Base-by-base conservation (phyloP, 2,329 filamentous ascomycete species). In the Neofusicoccum cordaticola region DNA sequence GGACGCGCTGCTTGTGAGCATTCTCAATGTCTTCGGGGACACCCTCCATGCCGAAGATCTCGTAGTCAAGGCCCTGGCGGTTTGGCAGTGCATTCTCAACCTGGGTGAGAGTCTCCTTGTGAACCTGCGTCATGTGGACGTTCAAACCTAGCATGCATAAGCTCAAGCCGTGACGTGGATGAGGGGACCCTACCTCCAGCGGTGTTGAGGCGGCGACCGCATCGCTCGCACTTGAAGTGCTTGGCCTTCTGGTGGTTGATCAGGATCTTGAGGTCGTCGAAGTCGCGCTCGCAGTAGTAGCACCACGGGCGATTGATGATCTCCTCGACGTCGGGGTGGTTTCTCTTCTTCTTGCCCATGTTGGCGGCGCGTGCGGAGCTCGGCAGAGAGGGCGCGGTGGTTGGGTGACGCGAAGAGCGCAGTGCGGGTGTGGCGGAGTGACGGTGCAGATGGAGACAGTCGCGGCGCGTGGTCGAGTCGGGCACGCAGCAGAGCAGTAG, bases 231-330 rank as follows among this genome's bases (percentile, higher is more conserved):
- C 79, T 97, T 97, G 84, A 97, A 98, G 79, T 99, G 95, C 80
- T 98, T 98, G n/a, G 94, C 93, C 77, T 97, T 98, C 75, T 98
- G 95, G 78, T 99, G 95, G 65, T 91, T 93, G 71, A 97, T 96
- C 68, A 99, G 88, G 71, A 98, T 93, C 83, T 97, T 97, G 52
- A 97, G 79, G 77, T 99, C 95, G 78, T 98, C 93, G 76, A 98
- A 99, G 80, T 98, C 94, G 81, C 94, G 91, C 80, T 99, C 95
- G 89, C 95, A 99, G 83, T 99, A 99, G 81, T 97, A 99, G 82
- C 95, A 99, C 93, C 93, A 98, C 57, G 94, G 90, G 65, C 93
- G 90, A 70, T 84, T 82, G 67, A 99, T 86, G 71, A 97, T 84
- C 80, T 98, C 93, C 81, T 98, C 91, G 70, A 97, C 83, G 72